Evolutionary conservation across 2,329 filamentous ascomycete species (phyloP).

Genomic region (Alternaria tenuissima): DNA sequence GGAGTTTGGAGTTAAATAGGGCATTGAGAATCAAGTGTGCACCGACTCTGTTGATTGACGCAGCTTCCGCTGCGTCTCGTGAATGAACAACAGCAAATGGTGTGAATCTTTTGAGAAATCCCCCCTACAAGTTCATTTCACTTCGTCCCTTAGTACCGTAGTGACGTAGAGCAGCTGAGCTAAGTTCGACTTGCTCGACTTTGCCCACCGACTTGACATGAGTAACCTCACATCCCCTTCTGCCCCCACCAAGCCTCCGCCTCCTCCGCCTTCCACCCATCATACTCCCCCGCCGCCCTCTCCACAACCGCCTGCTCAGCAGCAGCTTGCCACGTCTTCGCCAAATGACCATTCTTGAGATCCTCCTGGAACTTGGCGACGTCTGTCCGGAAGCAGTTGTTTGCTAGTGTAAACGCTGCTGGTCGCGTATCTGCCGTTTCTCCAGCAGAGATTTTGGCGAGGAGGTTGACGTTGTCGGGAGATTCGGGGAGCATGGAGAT

Average conservation of each 20-base stretch:
- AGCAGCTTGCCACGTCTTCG: slow-evolving; percentile 64
- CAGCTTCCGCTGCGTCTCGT: no score
- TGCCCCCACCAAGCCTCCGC: slow-evolving; percentile 67
- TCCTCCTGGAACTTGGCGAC: slow-evolving; percentile 65
- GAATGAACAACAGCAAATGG: rapidly evolving
- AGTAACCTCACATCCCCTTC: slow-evolving; percentile 52
- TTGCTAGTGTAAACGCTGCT: slow-evolving; percentile 38
- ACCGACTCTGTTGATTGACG: rapidly evolving
- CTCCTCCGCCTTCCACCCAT: slow-evolving; percentile 63
- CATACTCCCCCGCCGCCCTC: slow-evolving; percentile 63
- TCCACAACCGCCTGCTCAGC: slow-evolving; percentile 63
- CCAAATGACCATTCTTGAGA: slow-evolving; percentile 62
- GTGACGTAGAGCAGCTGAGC: no score
- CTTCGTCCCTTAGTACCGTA: rapidly evolving
- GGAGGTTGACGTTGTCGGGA: slow-evolving; percentile 21
- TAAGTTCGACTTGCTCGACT: no score
- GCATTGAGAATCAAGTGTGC: neutral
- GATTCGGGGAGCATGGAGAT: slow-evolving; percentile 39
- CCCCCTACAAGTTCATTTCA: neutral
- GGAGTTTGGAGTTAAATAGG: slow-evolving; percentile 15
- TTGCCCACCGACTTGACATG: no score
- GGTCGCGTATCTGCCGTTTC: slow-evolving; percentile 30
- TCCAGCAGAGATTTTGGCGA: slow-evolving; percentile 23
- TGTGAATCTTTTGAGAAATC: no score
- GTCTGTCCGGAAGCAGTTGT: slow-evolving; percentile 60